Percentiles rank a stretch among this genome's conserved stretches.
phyloP scores from a whole-genome alignment of 805 yeast genomes.

The Suhomyces sp. region DNA sequence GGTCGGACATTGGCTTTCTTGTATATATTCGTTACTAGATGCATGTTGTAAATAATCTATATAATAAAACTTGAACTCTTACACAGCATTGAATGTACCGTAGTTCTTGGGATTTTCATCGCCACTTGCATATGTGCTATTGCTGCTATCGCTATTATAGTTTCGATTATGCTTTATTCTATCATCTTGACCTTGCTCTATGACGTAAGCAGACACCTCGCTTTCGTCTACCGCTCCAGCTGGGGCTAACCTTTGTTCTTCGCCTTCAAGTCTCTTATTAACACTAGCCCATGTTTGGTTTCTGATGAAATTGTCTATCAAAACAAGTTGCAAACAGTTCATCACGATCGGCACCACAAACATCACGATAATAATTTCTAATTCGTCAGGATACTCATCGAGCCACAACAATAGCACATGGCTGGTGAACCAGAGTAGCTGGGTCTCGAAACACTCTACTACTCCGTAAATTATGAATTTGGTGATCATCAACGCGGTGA shows the following conservation, averaged over 20 bases:
- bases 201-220: not conserved
- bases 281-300: conserved; percentile 41
- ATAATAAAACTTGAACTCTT: not conserved
- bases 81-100: conserved; percentile 3
- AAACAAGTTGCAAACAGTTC: conserved; percentile 70
- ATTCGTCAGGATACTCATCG: conserved; percentile 64
- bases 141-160: conserved; percentile 4
- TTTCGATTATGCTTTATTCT: not conserved
- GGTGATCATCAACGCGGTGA: conserved; percentile 60
- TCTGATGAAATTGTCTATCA: conserved; percentile 72
- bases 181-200: not conserved
- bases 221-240: not conserved
- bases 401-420: conserved; percentile 82
- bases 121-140: not conserved
- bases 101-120: not conserved
- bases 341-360: conserved; percentile 72
- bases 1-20: not conserved
- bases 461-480: conserved; percentile 59
- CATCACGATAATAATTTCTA: conserved; percentile 86
- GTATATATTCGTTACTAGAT: not conserved
- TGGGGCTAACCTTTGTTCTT: conserved; percentile 6
- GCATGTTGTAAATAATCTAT: not conserved
- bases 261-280: conserved; percentile 20
- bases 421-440: conserved; percentile 51
- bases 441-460: conserved; percentile 63